phyloP scores from a whole-genome alignment of 352 stramenopile species.

The Phytophthora syringae region DNA sequence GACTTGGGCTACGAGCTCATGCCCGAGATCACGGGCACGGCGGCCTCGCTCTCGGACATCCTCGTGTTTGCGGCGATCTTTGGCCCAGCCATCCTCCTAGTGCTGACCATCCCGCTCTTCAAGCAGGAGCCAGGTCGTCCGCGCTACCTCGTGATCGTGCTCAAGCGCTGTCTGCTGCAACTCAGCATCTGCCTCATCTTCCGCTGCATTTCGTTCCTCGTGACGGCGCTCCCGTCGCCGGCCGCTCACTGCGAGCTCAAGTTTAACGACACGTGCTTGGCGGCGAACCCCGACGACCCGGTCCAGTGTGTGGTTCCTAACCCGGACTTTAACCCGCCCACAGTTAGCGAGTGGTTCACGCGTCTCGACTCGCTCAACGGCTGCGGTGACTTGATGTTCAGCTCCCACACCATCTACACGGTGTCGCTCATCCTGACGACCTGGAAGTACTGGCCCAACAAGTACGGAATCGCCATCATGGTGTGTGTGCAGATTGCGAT shows the following conservation, averaged over 20 bases:
- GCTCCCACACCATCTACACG: conserved; percentile 93
- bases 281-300: conserved; percentile 57
- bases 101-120: conserved; percentile 72
- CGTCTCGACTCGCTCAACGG: conserved; percentile 83
- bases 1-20: conserved; percentile 83
- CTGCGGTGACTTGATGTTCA: conserved; percentile 94
- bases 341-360: conserved; percentile 58
- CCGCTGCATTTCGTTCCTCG: conserved; percentile 82
- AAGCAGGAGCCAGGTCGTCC: conserved; percentile 64
- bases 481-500: conserved; percentile 80
- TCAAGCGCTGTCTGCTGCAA: conserved; percentile 84
- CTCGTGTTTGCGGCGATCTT: conserved; percentile 82
- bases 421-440: conserved; percentile 87
- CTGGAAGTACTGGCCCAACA: conserved; percentile 90
- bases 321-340: conserved; percentile 76
- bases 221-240: conserved; percentile 73
- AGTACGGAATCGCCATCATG: conserved; percentile 76
- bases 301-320: conserved; percentile 68
- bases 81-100: conserved; percentile 69
- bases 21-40: conserved; percentile 57
- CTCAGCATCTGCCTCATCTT: conserved; percentile 77
- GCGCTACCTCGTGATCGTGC: conserved; percentile 80
- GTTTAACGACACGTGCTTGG: conserved; percentile 70
- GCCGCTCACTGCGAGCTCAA: conserved; percentile 76
- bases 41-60: conserved; percentile 66